Evolutionary conservation across 805 yeast species (phyloP).

Genomic region (Kazachstania bromeliacearum): DNA sequence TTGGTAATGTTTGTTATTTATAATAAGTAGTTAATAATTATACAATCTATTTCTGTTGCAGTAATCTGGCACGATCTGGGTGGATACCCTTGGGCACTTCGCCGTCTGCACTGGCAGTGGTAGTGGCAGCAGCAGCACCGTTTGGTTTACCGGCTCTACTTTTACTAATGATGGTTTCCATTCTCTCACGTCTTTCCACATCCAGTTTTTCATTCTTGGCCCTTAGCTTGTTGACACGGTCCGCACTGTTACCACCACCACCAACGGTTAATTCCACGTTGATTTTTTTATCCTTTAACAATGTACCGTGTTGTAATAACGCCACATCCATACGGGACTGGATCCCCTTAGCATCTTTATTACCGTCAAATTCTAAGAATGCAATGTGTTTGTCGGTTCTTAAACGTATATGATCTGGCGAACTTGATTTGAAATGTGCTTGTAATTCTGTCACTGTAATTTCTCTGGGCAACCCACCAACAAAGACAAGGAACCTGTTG

Average conservation of each 20-base stretch:
- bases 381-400: constrained; percentile 87
- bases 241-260: constrained; percentile 87
- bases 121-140: constrained; percentile 6
- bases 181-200: constrained; percentile 56
- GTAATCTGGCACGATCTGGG: constrained; percentile 50
- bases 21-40: too few relatives aligned
- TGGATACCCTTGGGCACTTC: constrained; percentile 32
- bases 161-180: constrained; percentile 38
- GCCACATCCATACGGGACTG: constrained; percentile 79
- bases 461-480: constrained; percentile 81
- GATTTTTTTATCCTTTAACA: constrained; percentile 58
- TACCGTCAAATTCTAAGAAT: constrained; percentile 68
- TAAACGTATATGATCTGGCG: constrained; percentile 69
- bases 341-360: constrained; percentile 40
- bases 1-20: too few relatives aligned
- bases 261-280: constrained; percentile 97
- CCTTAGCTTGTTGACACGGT: constrained; percentile 58
- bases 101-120: constrained; percentile 1
- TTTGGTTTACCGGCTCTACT: constrained; percentile 15
- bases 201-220: constrained; percentile 68
- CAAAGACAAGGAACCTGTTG: constrained; percentile 69
- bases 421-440: constrained; percentile 61
- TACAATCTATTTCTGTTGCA: constrained; percentile 10
- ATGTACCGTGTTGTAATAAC: constrained; percentile 70
- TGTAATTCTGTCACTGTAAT: constrained; percentile 51